Conservation (phyloP, 208 protist species). For the Crithidia brevicula region DNA sequence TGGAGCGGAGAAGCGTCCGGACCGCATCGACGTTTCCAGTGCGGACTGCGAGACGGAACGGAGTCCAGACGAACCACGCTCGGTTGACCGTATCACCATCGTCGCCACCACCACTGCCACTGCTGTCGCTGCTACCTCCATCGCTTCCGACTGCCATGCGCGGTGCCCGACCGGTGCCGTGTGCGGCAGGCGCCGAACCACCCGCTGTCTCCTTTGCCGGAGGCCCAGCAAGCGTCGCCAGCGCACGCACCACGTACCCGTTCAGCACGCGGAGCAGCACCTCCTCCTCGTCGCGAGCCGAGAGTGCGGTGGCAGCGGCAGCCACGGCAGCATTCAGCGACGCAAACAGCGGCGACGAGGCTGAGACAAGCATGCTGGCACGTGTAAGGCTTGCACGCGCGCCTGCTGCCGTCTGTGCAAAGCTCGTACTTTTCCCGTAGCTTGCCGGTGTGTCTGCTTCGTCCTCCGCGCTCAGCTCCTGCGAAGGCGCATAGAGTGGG, state of each 20-base stretch:
- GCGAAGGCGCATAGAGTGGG: constrained; percentile 53
- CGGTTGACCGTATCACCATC: neutral
- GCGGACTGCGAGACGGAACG: constrained; percentile 61
- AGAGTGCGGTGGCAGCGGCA: constrained; percentile 4
- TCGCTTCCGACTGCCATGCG: neutral
- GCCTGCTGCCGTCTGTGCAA: neutral
- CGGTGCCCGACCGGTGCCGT: neutral
- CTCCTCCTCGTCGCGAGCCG: constrained; percentile 11
- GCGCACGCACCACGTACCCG: constrained; percentile 15
- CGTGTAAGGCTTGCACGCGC: neutral
- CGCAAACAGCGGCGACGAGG: constrained; percentile 8
- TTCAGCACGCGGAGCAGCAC: constrained; percentile 11
- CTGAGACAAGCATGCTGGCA: neutral
- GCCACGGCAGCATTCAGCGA: constrained; percentile 11
- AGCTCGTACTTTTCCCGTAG: neutral
- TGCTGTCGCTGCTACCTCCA: neutral
- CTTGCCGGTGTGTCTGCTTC: constrained; percentile 2
- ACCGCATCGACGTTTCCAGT: constrained; percentile 27
- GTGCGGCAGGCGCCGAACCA: neutral
- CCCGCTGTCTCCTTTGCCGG: neutral
- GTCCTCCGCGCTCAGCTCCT: constrained; percentile 10
- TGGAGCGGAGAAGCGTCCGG: constrained; percentile 18
- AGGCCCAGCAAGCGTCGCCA: neutral
- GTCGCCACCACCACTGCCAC: neutral
- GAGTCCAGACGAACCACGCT: constrained; percentile 46